Base-by-base conservation (phyloP, 2,329 filamentous ascomycete species). In the Zymoseptoria tritici region DNA sequence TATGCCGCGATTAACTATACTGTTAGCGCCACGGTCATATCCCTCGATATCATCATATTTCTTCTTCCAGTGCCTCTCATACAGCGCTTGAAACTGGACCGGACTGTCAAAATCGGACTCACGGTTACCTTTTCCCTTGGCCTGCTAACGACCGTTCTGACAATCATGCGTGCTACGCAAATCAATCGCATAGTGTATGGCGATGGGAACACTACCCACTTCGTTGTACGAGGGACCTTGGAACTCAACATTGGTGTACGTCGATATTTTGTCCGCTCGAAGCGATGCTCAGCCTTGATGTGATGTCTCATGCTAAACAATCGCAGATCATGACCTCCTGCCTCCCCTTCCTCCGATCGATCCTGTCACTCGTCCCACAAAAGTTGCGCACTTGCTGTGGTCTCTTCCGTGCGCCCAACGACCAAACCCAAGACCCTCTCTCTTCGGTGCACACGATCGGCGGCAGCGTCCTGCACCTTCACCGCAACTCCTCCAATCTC, bases 1-100 rank as follows among this genome's bases (percentile, higher is more conserved):
- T 99, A 94, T 68, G 89, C 93, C 0, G 90, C 93, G 0, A 88
- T 99, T 67, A 97, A 97, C 71, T 93, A 97, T 70, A 85, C 97
- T 7, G 88, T 64, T 19, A 58, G 60, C 42, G 55, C 58, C 9
- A 62, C 59, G 9, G 60, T 57, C 52, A 62, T 64, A 26, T 4
- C 60, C 16, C 60, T 59, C 52, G 62, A 64, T 31, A 54, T 64
- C 8, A 56, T 59, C 20, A 61, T 64, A 24, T 64, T 62, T 46
- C 54, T 64, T 4, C 46, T 64, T 21, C 62, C 62, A 3, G 61
- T 64, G 16, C 62, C 62, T 36, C 59, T 64, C n/a, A 58, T 64
- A 26, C 54, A 59, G 16, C 51, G 60, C 24, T 29, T 64, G 49
- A 57, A 60, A 31, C 57, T 64, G 19, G 60, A 64, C 42, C 56